A percentile compares a stretch with the other conserved stretches of the same genome.
These are phyloP conservation scores for Agroathelia rolfsii DNA, from an alignment of 1,284 basidiomycete species.

Conservation along the genomic window DNA sequence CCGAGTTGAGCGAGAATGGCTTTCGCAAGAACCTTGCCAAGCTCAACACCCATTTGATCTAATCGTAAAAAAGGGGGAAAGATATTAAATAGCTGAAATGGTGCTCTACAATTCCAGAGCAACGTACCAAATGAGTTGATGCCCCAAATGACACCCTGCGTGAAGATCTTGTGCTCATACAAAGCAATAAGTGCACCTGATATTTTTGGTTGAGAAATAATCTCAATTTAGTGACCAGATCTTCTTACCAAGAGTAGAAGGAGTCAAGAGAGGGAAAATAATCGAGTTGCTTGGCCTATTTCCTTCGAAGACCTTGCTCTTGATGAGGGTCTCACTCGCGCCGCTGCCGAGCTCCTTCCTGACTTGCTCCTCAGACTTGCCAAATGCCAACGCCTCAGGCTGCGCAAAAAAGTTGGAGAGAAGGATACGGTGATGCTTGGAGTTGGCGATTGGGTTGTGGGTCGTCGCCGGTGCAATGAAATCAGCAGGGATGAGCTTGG, in stretches of 20 bases:
- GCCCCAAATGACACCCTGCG: slow-evolving; percentile 94
- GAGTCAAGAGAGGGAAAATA: slow-evolving; percentile 88
- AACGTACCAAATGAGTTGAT: slow-evolving; percentile 90
- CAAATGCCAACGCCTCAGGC: slow-evolving; percentile 94
- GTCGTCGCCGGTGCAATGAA: slow-evolving; percentile 93
- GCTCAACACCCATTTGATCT: slow-evolving; percentile 94
- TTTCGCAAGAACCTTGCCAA: slow-evolving; percentile 95
- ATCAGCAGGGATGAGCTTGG: slow-evolving; percentile 88
- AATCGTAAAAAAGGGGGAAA: slow-evolving; percentile 7
- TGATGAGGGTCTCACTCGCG: slow-evolving; percentile 78
- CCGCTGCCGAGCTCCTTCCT: slow-evolving; percentile 69
- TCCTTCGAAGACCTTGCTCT: slow-evolving; percentile 97
- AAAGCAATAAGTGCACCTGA: slow-evolving; percentile 74
- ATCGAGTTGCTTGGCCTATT: slow-evolving; percentile 97
- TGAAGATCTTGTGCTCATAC: slow-evolving; percentile 99
- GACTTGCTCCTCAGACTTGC: slow-evolving; percentile 91
- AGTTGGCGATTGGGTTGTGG: slow-evolving; percentile 80
- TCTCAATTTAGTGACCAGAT: not conserved
- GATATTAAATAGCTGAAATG: not conserved
- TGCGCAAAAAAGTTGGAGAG: slow-evolving; percentile 98
- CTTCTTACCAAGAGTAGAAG: slow-evolving; percentile 66
- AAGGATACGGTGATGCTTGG: slow-evolving; percentile 94
- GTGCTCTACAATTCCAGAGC: too few species aligned
- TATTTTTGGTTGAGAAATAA: slow-evolving; percentile 1
- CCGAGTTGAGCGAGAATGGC: slow-evolving; percentile 85